Base-by-base conservation (phyloP, 805 yeast species). In the Sungouiozyma ichnusensis region DNA sequence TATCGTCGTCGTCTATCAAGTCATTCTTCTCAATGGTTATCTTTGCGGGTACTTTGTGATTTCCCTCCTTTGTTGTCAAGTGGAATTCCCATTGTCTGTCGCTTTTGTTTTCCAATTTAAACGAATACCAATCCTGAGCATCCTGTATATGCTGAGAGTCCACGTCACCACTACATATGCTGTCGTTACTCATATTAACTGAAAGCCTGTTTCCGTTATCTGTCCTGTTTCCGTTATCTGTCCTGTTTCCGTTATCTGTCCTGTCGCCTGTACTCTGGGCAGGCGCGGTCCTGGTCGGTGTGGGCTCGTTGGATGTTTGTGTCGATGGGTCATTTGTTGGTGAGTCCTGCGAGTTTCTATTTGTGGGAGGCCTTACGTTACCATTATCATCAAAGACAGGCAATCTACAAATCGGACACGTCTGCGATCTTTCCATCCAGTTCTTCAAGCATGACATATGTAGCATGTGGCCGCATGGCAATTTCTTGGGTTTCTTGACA, bases 321-420 rank as follows among this genome's bases (percentile, higher is more conserved):
- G 8, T 17, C 14, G 27, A 7, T 4, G 5, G 14, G 18, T 36
- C 34, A 27, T 37, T 13, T n/a, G n/a, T n/a, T n/a, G n/a, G 29
- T 11, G 6, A 24, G 29, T 11, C 6, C 29, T 11, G 29, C 29
- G 29, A 24, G 27, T 20, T 38, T 15, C 41, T 7, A n/a, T 33
- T 17, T 8, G 16, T 29, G 14, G 38, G 41, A 13, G 49, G 50
- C 24, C 46, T 46, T 15, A 57, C 52, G 29, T 53, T 55, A 6
- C 64, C 62, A 16, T 48, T 50, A 29, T 53, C 58, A 39, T 57
- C 66, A 48, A 77, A 71, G 2, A 86, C 94, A 9, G 77, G 74
- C 24, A 80, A 69, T 46, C 95, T 70, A 60, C 98, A 92, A 41
- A 88, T 77, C 1, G 98, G 98, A 65, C 98, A 92, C n/a, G 77